phyloP scores from a whole-genome alignment of 345 rosid species.

The Aethionema arabicum region DNA sequence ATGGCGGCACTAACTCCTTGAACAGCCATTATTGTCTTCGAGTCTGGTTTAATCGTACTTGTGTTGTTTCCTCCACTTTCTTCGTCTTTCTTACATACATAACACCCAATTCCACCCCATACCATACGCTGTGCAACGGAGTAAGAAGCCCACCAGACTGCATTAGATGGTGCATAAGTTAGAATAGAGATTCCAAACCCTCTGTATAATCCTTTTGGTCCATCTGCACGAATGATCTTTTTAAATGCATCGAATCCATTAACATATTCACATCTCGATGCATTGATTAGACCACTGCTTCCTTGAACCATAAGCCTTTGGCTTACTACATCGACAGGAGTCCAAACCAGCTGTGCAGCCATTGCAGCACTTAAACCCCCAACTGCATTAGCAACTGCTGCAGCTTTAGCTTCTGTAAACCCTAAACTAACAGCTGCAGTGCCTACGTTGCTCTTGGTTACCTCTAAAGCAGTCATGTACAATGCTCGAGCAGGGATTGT shows the following conservation, averaged over 20 bases:
- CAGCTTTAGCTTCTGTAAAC: slow-evolving; percentile 61
- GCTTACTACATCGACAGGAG: slow-evolving; percentile 92
- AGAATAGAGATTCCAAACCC: slow-evolving; percentile 92
- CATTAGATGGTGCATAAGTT: slow-evolving; percentile 95
- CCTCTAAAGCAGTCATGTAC: slow-evolving; percentile 88
- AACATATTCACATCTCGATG: slow-evolving; percentile 54
- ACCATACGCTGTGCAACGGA: slow-evolving; percentile 68
- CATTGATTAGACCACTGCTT: slow-evolving; percentile 38
- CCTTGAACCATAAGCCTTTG: slow-evolving; percentile 92
- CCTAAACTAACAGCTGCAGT: slow-evolving; percentile 67
- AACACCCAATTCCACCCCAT: slow-evolving; percentile 57
- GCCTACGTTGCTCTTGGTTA: slow-evolving; percentile 82
- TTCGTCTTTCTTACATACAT: slow-evolving; percentile 47
- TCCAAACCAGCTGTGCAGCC: slow-evolving; percentile 97
- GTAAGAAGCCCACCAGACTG: slow-evolving; percentile 98
- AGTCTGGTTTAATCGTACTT: slow-evolving; percentile 51
- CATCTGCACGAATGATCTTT: slow-evolving; percentile 71
- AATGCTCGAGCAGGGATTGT: slow-evolving; percentile 91
- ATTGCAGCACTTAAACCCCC: slow-evolving; percentile 87
- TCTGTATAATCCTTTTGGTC: slow-evolving; percentile 77
- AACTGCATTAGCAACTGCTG: slow-evolving; percentile 67
- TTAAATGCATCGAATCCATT: slow-evolving; percentile 84
- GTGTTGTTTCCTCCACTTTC: slow-evolving; percentile 28
- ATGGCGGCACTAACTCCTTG: slow-evolving; percentile 94
- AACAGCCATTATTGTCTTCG: slow-evolving; percentile 74